Evolutionary conservation across 2,329 filamentous ascomycete species (phyloP).

Genomic region (Alternaria dauci): DNA sequence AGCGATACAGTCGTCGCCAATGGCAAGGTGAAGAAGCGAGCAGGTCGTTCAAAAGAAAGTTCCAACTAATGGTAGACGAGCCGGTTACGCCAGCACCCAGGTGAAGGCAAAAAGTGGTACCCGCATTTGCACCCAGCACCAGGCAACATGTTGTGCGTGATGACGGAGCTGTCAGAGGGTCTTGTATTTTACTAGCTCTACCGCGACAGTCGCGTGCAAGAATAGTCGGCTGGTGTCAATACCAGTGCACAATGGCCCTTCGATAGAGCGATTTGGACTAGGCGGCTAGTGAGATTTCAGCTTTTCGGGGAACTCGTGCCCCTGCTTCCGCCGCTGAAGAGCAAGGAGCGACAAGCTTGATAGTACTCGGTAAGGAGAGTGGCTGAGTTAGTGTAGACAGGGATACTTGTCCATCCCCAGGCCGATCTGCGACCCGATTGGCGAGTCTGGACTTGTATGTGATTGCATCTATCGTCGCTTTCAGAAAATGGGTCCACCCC

Average conservation of each 20-base stretch:
- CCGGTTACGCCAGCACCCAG: slow-evolving; percentile 22
- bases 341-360: slow-evolving; percentile 27
- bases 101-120: slow-evolving; percentile 25
- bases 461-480: slow-evolving; percentile 31
- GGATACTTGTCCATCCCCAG: slow-evolving; percentile 28
- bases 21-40: slow-evolving; percentile 19
- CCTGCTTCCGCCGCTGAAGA: slow-evolving; percentile 43
- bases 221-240: slow-evolving; percentile 19
- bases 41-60: slow-evolving; percentile 26
- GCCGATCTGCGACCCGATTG: slow-evolving; percentile 46
- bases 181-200: slow-evolving; percentile 45
- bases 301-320: slow-evolving; percentile 36
- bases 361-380: slow-evolving; percentile 35
- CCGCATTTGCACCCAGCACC: slow-evolving; percentile 16
- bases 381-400: slow-evolving; percentile 37
- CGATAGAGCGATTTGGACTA: slow-evolving; percentile 26
- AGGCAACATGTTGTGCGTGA: slow-evolving; percentile 30
- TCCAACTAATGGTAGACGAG: slow-evolving; percentile 25
- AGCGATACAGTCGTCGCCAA: slow-evolving; percentile 22
- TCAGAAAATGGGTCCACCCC: slow-evolving; percentile 21
- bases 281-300: slow-evolving; percentile 33
- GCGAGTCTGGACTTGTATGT: slow-evolving; percentile 36
- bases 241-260: slow-evolving; percentile 17
- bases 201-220: slow-evolving; percentile 48
- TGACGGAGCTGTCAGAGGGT: slow-evolving; percentile 35